phyloP scores from a whole-genome alignment of 352 stramenopile genomes.

The Globisporangium rhizosaccharum region DNA sequence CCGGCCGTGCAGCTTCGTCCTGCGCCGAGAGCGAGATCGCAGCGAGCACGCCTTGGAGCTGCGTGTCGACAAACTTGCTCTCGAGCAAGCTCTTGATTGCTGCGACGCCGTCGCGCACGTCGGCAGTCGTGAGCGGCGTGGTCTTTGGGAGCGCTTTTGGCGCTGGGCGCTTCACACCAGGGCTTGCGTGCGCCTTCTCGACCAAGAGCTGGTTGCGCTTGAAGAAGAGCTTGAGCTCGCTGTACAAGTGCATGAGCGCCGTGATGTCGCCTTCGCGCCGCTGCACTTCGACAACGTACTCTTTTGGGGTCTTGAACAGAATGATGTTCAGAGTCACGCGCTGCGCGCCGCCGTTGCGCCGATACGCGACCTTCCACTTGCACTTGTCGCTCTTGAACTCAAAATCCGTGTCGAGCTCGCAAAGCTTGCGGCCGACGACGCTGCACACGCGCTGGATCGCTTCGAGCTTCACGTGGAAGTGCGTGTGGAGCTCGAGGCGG shows the following conservation, averaged over 20 bases:
- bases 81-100: constrained; percentile 65
- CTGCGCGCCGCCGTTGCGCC: constrained; percentile 38
- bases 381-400: constrained; percentile 82
- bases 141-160: constrained; percentile 56
- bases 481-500: constrained; percentile 81
- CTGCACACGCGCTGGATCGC: constrained; percentile 70
- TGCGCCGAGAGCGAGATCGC: constrained; percentile 71
- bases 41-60: constrained; percentile 79
- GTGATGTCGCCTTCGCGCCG: constrained; percentile 77
- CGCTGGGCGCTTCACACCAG: constrained; percentile 61
- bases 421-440: constrained; percentile 75
- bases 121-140: constrained; percentile 27
- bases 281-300: constrained; percentile 74
- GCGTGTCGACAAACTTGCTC: constrained; percentile 70
- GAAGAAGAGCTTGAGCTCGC: constrained; percentile 72
- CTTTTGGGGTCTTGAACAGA: constrained; percentile 70
- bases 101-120: constrained; percentile 48
- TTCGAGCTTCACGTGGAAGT: constrained; percentile 83
- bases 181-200: constrained; percentile 40
- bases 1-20: constrained; percentile 44
- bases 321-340: constrained; percentile 75
- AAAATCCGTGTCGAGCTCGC: constrained; percentile 81
- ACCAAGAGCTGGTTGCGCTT: constrained; percentile 65
- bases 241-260: constrained; percentile 72
- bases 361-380: constrained; percentile 87